Evolutionary conservation across 108 stramenopile genomes (phyloP).

Genomic region (Poteriospumella lacustris): DNA sequence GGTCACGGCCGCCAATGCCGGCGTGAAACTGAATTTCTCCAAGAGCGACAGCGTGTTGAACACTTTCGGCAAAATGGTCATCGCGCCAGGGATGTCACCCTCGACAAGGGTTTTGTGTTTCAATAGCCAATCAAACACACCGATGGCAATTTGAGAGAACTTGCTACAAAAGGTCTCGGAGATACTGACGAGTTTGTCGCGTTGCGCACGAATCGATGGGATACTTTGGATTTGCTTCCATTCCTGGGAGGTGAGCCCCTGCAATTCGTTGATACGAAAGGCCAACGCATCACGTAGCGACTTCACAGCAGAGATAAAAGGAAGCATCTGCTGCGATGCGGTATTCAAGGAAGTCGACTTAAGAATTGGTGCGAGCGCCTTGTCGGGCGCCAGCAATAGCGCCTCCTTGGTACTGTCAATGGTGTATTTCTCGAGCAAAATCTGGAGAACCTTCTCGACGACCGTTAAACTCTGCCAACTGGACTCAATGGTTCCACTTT

Average conservation of each 20-base stretch:
- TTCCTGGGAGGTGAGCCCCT: background rate
- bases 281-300: background rate
- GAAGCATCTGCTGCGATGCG: background rate
- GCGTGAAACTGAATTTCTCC: too few species aligned
- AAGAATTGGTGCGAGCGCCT: background rate
- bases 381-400: background rate
- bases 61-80: background rate
- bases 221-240: constrained; percentile 25
- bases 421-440: background rate
- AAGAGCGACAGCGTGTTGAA: too few species aligned
- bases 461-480: constrained; percentile 15
- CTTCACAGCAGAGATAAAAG: background rate
- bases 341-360: background rate
- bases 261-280: background rate
- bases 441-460: background rate
- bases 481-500: constrained; percentile 15
- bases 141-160: background rate
- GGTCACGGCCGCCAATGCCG: too few species aligned
- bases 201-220: background rate
- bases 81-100: too few species aligned
- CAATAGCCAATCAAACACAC: constrained; percentile 9
- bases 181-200: background rate
- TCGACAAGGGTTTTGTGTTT: constrained; percentile 1
- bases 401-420: background rate
- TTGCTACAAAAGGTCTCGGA: background rate